Conservation (phyloP, 306 rosid genomes). For the Trifolium dubium region DNA sequence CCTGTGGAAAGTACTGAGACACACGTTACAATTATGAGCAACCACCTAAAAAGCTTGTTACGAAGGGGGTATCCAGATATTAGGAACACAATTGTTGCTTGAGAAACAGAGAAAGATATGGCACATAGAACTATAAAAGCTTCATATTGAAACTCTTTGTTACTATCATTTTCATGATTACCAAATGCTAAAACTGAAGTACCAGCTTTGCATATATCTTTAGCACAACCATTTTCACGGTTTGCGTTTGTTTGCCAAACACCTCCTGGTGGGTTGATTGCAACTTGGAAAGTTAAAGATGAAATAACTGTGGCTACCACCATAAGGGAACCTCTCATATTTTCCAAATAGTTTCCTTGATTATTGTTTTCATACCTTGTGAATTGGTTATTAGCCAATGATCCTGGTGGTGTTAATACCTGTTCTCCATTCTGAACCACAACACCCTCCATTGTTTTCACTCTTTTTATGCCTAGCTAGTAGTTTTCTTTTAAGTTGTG, state of each 20-base stretch:
- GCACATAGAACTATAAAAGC: constrained; percentile 32
- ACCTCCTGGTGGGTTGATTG: constrained; percentile 46
- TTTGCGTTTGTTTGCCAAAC: constrained; percentile 34
- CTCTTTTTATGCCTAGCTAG: background rate
- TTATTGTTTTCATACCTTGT: too few relatives aligned
- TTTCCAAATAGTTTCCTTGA: constrained; percentile 17
- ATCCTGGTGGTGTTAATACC: background rate
- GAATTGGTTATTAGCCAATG: constrained; percentile 11
- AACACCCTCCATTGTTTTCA: background rate
- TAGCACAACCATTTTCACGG: background rate
- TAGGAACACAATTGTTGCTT: constrained; percentile 17
- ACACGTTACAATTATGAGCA: constrained; percentile 7
- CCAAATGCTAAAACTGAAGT: constrained; percentile 41
- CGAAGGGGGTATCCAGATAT: constrained; percentile 31
- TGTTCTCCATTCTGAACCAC: background rate
- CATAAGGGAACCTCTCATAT: constrained; percentile 40
- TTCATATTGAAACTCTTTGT: background rate
- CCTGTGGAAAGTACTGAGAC: constrained; percentile 17
- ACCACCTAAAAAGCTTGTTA: constrained; percentile 20
- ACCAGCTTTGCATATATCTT: constrained; percentile 33
- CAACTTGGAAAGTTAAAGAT: constrained; percentile 38
- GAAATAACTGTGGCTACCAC: constrained; percentile 43
- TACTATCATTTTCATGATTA: too few relatives aligned
- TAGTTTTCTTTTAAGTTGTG: background rate
- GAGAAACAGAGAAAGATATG: constrained; percentile 42